Evolutionary conservation across 2,329 filamentous ascomycete genomes (phyloP), one percentile per base, ranked within the genome.

Genomic region (Teratosphaeria pseudoeucalypti): DNA sequence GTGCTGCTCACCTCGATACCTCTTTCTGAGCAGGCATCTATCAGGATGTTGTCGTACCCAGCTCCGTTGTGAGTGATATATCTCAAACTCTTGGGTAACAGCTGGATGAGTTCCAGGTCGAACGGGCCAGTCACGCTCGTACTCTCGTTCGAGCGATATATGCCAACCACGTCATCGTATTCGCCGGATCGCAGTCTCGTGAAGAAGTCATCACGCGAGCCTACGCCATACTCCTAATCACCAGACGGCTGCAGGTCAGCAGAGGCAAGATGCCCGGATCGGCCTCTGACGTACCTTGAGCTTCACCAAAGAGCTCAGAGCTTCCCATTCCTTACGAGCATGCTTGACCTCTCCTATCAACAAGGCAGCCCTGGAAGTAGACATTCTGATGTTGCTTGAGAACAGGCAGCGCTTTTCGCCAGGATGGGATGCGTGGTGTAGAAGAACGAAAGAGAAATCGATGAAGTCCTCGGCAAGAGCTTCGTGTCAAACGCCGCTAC

Each of bases 111-210:
- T 7, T 32, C 29, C 29, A 7, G 7, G 66, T 79, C 70, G 65
- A 79, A 79, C 53, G 76, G 75, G 26, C 77, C 77, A 2, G 77
- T 32, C 29, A 32, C 29, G 29, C 29, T 78, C 32, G 78, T 82
- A 7, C 81, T 84, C 43, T 76, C 73, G 67, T 85, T 85, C 55
- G 81, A 84, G 23, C 52, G 52, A 29, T 39, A 32, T 5, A 32
- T 32, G 29, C 29, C 29, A 2, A 32, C 29, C 29, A 32, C 29
- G 29, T 32, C 29, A 7, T 32, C 29, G 29, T 32, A 32, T 32
- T 32, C 29, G 4, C 29, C 29, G 2, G 29, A 32, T 32, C 29
- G 29, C 7, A 32, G 7, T 32, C 29, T 32, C 5, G 29, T 32
- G 29, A 32, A 7, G 3, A 32, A 32, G 29, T 32, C 29, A 32